Base-by-base conservation (phyloP, 805 yeast species). In the Maudiozyma pseudohumilis region DNA sequence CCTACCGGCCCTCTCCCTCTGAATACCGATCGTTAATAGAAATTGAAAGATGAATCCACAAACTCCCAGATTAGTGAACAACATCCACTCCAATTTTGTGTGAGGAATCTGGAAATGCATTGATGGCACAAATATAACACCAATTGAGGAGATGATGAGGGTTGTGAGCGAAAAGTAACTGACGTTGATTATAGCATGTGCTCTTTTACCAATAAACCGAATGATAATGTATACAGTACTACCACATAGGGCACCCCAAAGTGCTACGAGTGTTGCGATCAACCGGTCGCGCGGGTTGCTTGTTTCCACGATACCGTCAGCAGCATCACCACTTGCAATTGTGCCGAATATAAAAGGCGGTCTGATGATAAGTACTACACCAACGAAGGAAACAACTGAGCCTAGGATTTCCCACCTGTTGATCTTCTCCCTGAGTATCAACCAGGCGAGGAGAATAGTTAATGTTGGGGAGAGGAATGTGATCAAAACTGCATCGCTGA, bases 1-100 rank as follows among this genome's bases (percentile, higher is more conserved):
- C 40, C 82, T 69, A 4, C 86, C 76, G 0, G 95, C 94, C 36
- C 66, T 64, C 44, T 83, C 95, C 38, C 84, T 66, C 55, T 85
- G 94, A 35, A 87, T 71, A 1, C 95, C 96, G 7, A 84, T 75
- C 0, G 96, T 83, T 34, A 83, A 59, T 26, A 79, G 62, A 50
- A 77, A 78, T 56, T 88, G 96, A 78, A 80, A 81, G 42, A 77
- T 60, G 58, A 87, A 88, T 0, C 96, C 96, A 37, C 82, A 69
- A 2, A 80, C 43, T 2, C 95, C 95, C 41, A 85, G 68, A 17
- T 69, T 53, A 1, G 61, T 39, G 44, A 87, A 69, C 16, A 82
- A 60, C 2, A 62, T 45, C 92, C 94, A 83, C 56, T 84, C 89
- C 48, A 63, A 64, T 1, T 46, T 21, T n/a, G 72, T 70, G 13